These are phyloP conservation scores for Dendrostoma leiphaemia DNA, from an alignment of 2,329 filamentous ascomycete species.

Conservation along the genomic window DNA sequence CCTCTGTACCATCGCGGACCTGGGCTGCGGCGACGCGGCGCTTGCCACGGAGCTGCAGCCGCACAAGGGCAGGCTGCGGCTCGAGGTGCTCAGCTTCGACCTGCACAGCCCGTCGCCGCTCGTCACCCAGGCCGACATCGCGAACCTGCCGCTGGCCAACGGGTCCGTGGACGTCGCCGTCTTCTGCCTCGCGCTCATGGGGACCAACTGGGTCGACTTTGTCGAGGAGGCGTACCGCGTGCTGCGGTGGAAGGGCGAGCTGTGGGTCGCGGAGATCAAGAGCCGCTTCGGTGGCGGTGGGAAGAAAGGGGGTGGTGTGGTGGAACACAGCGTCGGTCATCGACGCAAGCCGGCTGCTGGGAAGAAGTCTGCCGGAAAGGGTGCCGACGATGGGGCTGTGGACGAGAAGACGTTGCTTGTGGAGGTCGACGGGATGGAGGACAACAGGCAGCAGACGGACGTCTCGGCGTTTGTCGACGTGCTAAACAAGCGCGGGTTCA, in stretches of 20 bases:
- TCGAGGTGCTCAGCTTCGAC: conserved; percentile 83
- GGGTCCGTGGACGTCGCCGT: conserved; percentile 81
- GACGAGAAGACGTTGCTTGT: conserved; percentile 61
- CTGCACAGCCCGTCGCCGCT: conserved; percentile 73
- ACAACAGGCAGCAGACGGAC: conserved; percentile 72
- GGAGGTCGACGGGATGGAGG: conserved; percentile 67
- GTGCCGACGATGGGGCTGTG: conserved; percentile 44
- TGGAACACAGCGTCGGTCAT: conserved; percentile 71
- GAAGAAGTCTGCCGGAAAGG: conserved; percentile 46
- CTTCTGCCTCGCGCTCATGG: conserved; percentile 97
- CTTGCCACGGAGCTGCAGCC: conserved; percentile 68
- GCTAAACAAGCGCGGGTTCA: conserved; percentile 75
- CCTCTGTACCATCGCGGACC: conserved; percentile 77
- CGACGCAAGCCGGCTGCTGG: conserved; percentile 44
- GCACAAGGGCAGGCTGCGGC: conserved; percentile 62
- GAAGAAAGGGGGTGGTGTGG: conserved; percentile 42
- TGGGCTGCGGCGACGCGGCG: conserved; percentile 90
- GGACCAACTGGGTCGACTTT: conserved; percentile 97
- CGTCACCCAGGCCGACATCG: conserved; percentile 87
- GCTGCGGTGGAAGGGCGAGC: conserved; percentile 88
- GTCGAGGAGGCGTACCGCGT: conserved; percentile 94
- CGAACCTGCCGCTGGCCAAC: conserved; percentile 73
- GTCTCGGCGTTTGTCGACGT: conserved; percentile 85
- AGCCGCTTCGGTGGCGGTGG: conserved; percentile 68
- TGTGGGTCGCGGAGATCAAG: conserved; percentile 95